phyloP scores from a whole-genome alignment of 2,329 filamentous ascomycete species.

The Waltergamsia citrina region DNA sequence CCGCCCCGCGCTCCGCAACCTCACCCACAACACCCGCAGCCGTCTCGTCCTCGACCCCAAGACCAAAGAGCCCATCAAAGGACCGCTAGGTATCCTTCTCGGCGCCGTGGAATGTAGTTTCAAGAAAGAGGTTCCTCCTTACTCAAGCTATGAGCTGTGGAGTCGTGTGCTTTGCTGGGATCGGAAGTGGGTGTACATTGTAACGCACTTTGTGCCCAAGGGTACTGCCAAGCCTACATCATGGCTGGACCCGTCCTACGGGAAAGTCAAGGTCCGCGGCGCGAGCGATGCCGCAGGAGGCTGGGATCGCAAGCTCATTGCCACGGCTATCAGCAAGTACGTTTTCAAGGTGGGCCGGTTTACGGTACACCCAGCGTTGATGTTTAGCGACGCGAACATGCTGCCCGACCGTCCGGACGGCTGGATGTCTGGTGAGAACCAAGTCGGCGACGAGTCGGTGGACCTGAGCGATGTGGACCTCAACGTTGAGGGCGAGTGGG shows the following conservation, averaged over 20 bases:
- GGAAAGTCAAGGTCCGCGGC: constrained; percentile 29
- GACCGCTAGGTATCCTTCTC: constrained; percentile 53
- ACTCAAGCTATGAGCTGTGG: constrained; percentile 65
- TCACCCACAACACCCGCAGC: constrained; percentile 37
- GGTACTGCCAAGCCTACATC: constrained; percentile 45
- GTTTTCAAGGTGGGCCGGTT: constrained; percentile 74
- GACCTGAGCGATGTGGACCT: constrained; percentile 26
- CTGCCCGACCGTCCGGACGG: constrained; percentile 65
- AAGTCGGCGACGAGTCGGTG: constrained; percentile 26
- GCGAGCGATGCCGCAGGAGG: constrained; percentile 24
- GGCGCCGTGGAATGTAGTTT: constrained; percentile 68
- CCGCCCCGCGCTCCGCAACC: constrained; percentile 43
- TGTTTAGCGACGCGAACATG: constrained; percentile 62
- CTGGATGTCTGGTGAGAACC: constrained; percentile 40
- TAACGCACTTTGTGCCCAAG: constrained; percentile 63
- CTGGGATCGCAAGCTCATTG: constrained; percentile 53
- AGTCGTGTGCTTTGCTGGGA: constrained; percentile 65
- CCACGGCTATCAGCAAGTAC: constrained; percentile 69
- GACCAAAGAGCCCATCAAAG: constrained; percentile 37
- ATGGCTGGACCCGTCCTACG: constrained; percentile 39
- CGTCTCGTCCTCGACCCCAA: constrained; percentile 40
- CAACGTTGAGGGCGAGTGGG: constrained; percentile 33
- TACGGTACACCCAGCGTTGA: constrained; percentile 73
- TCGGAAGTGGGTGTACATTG: constrained; percentile 70
- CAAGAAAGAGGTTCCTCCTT: constrained; percentile 62